phyloP scores from a whole-genome alignment of 2,329 filamentous ascomycete genomes.

The Cytospora paraplurivora region DNA sequence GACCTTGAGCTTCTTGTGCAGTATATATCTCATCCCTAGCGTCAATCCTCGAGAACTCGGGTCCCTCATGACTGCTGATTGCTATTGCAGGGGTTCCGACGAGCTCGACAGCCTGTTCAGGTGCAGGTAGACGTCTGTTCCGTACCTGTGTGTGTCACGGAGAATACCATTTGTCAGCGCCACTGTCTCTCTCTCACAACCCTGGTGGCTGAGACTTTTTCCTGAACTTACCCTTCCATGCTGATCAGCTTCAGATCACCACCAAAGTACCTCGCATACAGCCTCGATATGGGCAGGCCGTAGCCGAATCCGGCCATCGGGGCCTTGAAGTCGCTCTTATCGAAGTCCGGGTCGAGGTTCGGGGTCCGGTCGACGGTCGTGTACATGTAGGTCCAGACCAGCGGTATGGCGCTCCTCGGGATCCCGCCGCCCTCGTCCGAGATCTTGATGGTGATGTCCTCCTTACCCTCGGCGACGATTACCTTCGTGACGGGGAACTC shows the following conservation, averaged over 20 bases:
- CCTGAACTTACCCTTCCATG: slow-evolving; percentile 85
- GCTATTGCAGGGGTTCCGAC: slow-evolving; percentile 94
- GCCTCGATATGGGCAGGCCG: slow-evolving; percentile 85
- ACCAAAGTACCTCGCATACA: slow-evolving; percentile 97
- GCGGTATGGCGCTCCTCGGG: slow-evolving; percentile 84
- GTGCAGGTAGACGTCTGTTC: slow-evolving; percentile 97
- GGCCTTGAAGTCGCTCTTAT: slow-evolving; percentile 98
- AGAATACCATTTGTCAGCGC: slow-evolving; percentile 28
- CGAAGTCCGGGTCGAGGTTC: slow-evolving; percentile 93
- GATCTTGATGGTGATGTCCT: slow-evolving; percentile 99
- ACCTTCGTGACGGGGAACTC: slow-evolving; percentile 97
- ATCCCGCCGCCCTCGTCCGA: slow-evolving; percentile 97
- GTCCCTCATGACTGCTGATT: slow-evolving; percentile 87
- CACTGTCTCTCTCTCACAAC: background rate
- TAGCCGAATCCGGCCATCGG: slow-evolving; percentile 99
- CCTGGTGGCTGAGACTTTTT: slow-evolving; percentile 11
- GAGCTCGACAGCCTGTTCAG: slow-evolving; percentile 94
- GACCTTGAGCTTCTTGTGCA: slow-evolving; percentile 70
- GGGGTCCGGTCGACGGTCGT: slow-evolving; percentile 97
- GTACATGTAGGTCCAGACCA: slow-evolving; percentile 99
- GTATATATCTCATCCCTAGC: slow-evolving; percentile 45
- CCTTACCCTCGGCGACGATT: slow-evolving; percentile 94
- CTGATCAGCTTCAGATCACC: slow-evolving; percentile 97
- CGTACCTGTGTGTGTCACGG: slow-evolving; percentile 69
- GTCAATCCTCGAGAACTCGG: slow-evolving; percentile 68